These are phyloP conservation scores for Auriscalpium vulgare DNA, from an alignment of 768 basidiomycete genomes.

Conservation along the genomic window DNA sequence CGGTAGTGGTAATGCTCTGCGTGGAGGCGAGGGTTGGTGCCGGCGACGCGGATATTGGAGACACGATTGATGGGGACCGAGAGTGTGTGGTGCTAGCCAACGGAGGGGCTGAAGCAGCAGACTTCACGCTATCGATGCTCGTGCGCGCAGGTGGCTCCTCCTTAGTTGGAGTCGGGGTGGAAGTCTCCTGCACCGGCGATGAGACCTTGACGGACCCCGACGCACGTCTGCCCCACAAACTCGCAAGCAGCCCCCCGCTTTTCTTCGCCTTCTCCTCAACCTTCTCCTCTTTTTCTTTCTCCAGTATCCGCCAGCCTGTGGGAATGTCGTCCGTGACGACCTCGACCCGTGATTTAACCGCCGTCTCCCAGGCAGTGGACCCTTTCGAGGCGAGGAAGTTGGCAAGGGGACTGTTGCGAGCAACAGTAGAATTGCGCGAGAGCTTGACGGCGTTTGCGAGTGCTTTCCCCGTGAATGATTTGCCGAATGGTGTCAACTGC, in stretches of 20 bases:
- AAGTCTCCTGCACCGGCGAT: background rate
- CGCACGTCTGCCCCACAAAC: constrained; percentile 50
- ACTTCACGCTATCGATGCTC: constrained; percentile 1
- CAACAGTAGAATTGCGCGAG: constrained; percentile 49
- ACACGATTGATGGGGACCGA: background rate
- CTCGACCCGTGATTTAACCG: constrained; percentile 48
- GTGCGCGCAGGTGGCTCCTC: background rate
- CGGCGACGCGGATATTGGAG: background rate
- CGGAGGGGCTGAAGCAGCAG: background rate
- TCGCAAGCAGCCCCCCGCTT: constrained; percentile 53
- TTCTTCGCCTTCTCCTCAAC: constrained; percentile 40
- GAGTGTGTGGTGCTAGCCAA: background rate
- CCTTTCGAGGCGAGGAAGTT: constrained; percentile 64
- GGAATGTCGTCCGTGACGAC: constrained; percentile 49
- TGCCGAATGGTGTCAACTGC: constrained; percentile 39
- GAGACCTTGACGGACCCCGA: background rate
- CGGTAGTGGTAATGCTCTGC: constrained; percentile 7
- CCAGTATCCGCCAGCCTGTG: constrained; percentile 66
- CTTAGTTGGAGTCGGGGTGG: background rate
- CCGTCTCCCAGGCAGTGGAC: constrained; percentile 67
- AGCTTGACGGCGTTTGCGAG: constrained; percentile 54
- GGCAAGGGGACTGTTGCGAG: constrained; percentile 59
- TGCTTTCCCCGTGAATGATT: constrained; percentile 50
- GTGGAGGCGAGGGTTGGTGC: constrained; percentile 1
- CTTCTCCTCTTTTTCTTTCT: constrained; percentile 40